Conservation (phyloP, 768 basidiomycete genomes). For the Termitomyces sp. region DNA sequence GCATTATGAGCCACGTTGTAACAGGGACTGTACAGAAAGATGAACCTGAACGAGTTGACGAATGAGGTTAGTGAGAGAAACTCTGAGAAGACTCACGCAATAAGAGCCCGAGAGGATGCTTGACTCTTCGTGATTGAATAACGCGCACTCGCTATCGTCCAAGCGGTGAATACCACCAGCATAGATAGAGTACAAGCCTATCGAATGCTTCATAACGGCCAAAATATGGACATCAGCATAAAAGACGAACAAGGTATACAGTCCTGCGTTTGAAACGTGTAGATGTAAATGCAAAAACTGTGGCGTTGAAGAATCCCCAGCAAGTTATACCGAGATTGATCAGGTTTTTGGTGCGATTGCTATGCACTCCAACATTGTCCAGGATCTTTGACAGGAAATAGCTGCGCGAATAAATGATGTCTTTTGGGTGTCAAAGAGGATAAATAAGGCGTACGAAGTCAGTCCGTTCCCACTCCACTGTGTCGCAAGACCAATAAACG, state of each 20-base stretch:
- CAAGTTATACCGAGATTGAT: constrained; percentile 50
- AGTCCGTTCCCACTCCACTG: constrained; percentile 65
- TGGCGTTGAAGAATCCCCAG: constrained; percentile 53
- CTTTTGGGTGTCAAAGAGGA: background rate
- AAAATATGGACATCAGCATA: background rate
- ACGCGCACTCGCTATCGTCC: constrained; percentile 49
- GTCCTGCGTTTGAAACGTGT: constrained; percentile 44
- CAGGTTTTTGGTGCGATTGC: constrained; percentile 46
- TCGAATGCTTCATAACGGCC: background rate
- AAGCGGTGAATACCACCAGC: constrained; percentile 42
- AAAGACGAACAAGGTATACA: constrained; percentile 37
- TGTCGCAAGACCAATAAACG: constrained; percentile 50
- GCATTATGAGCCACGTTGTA: constrained; percentile 56
- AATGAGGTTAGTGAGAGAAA: background rate
- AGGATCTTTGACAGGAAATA: constrained; percentile 51
- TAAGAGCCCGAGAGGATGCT: constrained; percentile 41
- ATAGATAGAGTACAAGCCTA: constrained; percentile 43
- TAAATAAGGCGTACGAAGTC: constrained; percentile 28
- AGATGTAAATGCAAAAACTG: constrained; percentile 41
- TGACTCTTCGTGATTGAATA: constrained; percentile 36
- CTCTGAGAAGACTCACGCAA: constrained; percentile 29
- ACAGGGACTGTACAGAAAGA: constrained; percentile 49
- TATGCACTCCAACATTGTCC: constrained; percentile 45
- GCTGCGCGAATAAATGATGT: constrained; percentile 16
- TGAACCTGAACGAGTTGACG: constrained; percentile 29